A percentile compares a stretch with the other conserved stretches of the same genome.
phyloP scores from a whole-genome alignment of 2,329 filamentous ascomycete genomes.

The Xylaria polymorpha region DNA sequence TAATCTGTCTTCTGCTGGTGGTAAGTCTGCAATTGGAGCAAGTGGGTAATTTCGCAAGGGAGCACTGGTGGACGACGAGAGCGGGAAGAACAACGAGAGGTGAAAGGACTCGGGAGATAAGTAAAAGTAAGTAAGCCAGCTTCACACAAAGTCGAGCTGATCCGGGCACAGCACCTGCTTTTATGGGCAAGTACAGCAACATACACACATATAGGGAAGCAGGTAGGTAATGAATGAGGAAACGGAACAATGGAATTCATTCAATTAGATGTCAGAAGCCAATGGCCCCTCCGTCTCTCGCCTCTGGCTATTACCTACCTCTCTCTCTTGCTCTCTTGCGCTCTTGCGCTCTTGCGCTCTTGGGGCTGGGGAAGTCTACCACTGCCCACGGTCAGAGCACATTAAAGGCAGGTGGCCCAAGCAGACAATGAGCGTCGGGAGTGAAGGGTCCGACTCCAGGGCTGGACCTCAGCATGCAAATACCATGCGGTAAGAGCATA shows the following conservation, averaged over 20 bases:
- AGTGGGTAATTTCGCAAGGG: not conserved
- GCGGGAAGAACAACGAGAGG: not conserved
- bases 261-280: not conserved
- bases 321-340: not conserved
- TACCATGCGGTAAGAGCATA: no score
- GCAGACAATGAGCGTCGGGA: slow-evolving; percentile 4
- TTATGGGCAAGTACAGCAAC: not conserved
- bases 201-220: not conserved
- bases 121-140: not conserved
- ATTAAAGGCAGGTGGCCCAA: not conserved
- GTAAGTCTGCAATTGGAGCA: slow-evolving; percentile 17
- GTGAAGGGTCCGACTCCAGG: slow-evolving; percentile 1
- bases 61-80: not conserved
- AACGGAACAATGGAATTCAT: slow-evolving; percentile 11
- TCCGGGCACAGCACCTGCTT: not conserved
- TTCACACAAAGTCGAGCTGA: slow-evolving; percentile 3
- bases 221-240: slow-evolving; percentile 3
- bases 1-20: not conserved
- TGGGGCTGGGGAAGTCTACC: not conserved
- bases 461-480: not conserved
- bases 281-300: not conserved
- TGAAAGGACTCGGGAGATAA: not conserved
- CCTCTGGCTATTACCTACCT: not conserved
- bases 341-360: no score
- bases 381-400: not conserved